phyloP scores from a whole-genome alignment of 176 grass and related monocot species.

The Rhipidocladum racemiflorum region DNA sequence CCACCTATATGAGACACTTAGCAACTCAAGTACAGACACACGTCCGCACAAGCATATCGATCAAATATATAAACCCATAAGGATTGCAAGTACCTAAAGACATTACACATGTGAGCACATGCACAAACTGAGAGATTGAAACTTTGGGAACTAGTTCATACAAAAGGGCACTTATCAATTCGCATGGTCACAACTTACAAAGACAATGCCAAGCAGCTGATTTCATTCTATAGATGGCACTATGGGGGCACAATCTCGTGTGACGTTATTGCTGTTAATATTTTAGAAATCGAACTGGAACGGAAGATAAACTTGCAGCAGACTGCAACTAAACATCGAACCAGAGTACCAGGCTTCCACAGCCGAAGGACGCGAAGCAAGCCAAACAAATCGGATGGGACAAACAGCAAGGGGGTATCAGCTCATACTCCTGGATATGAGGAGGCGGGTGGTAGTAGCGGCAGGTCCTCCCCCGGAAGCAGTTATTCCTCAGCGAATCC shows the following conservation, averaged over 20 bases:
- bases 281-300: neutral
- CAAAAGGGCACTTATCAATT: neutral
- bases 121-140: neutral
- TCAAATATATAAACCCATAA: too few relatives aligned
- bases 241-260: neutral
- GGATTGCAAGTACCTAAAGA: too few relatives aligned
- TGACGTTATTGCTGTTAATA: neutral
- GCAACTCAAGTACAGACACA: too few relatives aligned
- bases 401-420: neutral
- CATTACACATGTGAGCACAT: too few relatives aligned
- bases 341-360: neutral
- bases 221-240: neutral
- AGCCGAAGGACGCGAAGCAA: neutral
- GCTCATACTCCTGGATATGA: conserved; percentile 60
- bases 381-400: conserved; percentile 3
- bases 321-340: neutral
- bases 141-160: neutral
- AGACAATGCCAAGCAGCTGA: neutral
- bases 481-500: conserved; percentile 61
- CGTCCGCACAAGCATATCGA: too few relatives aligned
- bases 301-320: neutral
- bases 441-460: conserved; percentile 73
- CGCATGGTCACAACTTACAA: neutral
- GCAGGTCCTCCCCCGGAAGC: conserved; percentile 58
- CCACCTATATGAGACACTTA: too few relatives aligned